A percentile compares a stretch with the other conserved stretches of the same genome.
phyloP scores from a whole-genome alignment of 2,329 filamentous ascomycete species.

The Alternaria atra region DNA sequence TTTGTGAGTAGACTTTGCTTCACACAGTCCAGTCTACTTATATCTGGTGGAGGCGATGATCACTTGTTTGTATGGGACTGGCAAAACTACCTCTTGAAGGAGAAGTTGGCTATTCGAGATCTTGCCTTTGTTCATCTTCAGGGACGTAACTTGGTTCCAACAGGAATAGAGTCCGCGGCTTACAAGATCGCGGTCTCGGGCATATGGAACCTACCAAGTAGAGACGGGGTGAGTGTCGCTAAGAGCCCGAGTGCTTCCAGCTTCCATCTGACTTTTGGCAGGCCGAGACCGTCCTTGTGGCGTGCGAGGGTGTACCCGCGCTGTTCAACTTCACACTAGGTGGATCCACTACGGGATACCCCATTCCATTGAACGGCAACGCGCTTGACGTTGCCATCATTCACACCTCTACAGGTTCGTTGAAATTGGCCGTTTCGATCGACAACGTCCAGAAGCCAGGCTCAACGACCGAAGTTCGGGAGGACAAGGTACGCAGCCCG shows the following conservation, averaged over 20 bases:
- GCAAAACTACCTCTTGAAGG: conserved; percentile 64
- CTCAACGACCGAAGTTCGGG: conserved; percentile 56
- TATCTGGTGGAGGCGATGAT: conserved; percentile 88
- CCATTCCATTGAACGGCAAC: conserved; percentile 69
- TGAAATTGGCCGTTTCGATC: conserved; percentile 59
- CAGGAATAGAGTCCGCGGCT: conserved; percentile 19
- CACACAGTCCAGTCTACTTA: conserved; percentile 69
- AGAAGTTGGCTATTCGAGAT: conserved; percentile 58
- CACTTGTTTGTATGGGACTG: conserved; percentile 86
- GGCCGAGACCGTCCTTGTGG: conserved; percentile 49
- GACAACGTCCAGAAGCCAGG: conserved; percentile 63
- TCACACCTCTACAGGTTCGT: conserved; percentile 11
- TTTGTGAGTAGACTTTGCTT: conserved; percentile 83
- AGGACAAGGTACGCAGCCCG: conserved; percentile 37
- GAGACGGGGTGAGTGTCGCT: conserved; percentile 54
- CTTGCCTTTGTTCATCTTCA: conserved; percentile 32
- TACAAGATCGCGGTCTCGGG: conserved; percentile 60
- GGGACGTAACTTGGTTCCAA: conserved; percentile 22
- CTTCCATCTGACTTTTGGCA: conserved; percentile 20
- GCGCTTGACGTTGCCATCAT: conserved; percentile 65
- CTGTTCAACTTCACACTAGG: conserved; percentile 70
- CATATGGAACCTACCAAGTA: conserved; percentile 56
- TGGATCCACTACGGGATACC: conserved; percentile 51
- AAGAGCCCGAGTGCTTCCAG: not conserved
- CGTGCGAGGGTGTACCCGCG: conserved; percentile 62